Conservation (phyloP, 2,329 filamentous ascomycete species). For the Talaromyces albobiverticillius region DNA sequence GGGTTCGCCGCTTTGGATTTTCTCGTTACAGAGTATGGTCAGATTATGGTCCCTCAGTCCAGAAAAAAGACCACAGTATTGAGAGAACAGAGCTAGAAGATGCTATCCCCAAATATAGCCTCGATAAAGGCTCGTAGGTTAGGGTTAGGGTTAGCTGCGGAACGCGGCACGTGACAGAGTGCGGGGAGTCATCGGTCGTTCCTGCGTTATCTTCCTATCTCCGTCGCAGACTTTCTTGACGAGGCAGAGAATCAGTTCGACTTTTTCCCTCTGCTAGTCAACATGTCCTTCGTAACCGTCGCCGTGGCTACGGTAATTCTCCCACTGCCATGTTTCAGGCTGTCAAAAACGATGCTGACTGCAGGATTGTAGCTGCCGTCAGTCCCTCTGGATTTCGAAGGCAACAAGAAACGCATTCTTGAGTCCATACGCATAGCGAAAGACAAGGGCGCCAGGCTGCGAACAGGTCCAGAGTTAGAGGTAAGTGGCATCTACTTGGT, state of each 20-base stretch:
- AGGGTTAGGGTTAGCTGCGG: not conserved
- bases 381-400: slow-evolving; percentile 55
- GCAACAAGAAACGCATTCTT: slow-evolving; percentile 62
- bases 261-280: not conserved
- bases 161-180: not conserved
- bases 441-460: slow-evolving; percentile 53
- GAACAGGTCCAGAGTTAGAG: slow-evolving; percentile 50
- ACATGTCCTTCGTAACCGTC: not conserved
- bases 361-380: not conserved
- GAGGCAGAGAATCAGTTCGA: not conserved
- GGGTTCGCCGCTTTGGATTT: too few species aligned
- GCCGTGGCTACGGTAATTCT: slow-evolving; percentile 5
- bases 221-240: not conserved
- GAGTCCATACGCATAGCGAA: slow-evolving; percentile 60
- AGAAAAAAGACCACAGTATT: too few species aligned
- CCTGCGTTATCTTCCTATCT: not conserved
- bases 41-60: too few species aligned
- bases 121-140: too few species aligned
- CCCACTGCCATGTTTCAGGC: not conserved
- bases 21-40: too few species aligned
- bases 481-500: slow-evolving; percentile 59
- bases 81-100: too few species aligned
- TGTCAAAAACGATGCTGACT: not conserved
- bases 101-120: too few species aligned
- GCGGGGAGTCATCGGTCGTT: not conserved